phyloP scores from a whole-genome alignment of 1,284 basidiomycete genomes.

The Boletus smithii region DNA sequence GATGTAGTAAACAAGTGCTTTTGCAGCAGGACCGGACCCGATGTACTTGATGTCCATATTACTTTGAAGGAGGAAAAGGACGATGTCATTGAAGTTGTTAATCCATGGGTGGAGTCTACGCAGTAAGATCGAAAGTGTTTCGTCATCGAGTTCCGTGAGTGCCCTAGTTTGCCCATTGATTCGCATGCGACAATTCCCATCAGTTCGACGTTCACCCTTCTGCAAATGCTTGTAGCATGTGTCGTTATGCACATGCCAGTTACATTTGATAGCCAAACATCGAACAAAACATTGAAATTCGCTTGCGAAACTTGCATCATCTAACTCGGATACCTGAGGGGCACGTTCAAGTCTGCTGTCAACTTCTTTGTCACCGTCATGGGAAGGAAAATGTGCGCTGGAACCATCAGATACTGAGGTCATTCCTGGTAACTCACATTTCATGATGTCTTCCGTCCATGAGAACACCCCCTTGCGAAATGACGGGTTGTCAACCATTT shows the following conservation, averaged over 20 bases:
- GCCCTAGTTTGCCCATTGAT: background rate
- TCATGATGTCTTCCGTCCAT: background rate
- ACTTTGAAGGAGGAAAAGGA: background rate
- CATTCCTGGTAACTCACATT: background rate
- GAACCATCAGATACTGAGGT: no score
- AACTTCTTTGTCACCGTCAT: no score
- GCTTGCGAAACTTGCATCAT: background rate
- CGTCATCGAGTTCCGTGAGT: background rate
- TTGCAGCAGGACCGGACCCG: background rate
- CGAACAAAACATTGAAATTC: background rate
- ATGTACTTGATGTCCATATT: background rate
- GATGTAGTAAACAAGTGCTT: background rate
- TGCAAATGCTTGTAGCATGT: background rate
- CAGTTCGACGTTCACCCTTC: accelerated
- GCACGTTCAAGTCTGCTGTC: no score
- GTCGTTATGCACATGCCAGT: background rate
- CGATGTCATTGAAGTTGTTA: background rate
- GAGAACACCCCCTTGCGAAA: background rate
- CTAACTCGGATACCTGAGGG: no score
- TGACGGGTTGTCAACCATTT: background rate
- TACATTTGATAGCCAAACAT: background rate
- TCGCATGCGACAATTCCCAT: background rate
- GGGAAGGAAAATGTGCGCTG: no score
- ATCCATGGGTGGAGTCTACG: background rate
- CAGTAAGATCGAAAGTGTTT: background rate